Evolutionary conservation across 257 asterid genomes (phyloP), one percentile per base, ranked within the genome.

Genomic region (Perilla frutescens): DNA sequence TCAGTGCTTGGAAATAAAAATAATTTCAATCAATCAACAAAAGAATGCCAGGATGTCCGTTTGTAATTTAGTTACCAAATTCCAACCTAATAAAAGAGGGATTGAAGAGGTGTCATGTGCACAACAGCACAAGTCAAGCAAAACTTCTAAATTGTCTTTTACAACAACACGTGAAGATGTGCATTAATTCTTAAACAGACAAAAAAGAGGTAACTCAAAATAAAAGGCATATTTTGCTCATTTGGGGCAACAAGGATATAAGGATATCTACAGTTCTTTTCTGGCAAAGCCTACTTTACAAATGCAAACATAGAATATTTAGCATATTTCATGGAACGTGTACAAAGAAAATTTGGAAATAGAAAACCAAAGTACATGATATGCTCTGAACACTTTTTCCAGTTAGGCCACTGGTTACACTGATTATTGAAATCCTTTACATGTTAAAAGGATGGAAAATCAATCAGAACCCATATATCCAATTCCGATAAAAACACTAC

Each of bases 221-320:
- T 45, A 70, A 57, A 20, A 31, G 13, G n/a, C 50, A n/a, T 8
- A 4, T 34, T 58, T 45, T 10, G 5, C 40, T 71, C 6, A 0
- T 58, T 6, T 9, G 59, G 40, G 50, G 13, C 76, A 59, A 59
- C 15, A 57, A 29, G 56, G 43, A 44, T n/a, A 44, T 70, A 57
- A 29, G 56, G 43, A 44, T n/a, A 44, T 70, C 57, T 43, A 43
- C 47, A 20, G 0, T 43, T 13, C 13, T 31, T 43, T 55, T 32
- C 3, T 1, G n/a, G n/a, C 36, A 41, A 62, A 9, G 6, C 15
- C 20, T 15, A 41, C 31, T 14, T 62, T 3, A 26, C 8, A 41
- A 26, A 62, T 5, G 8, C 53, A 15, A 4, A 20, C 26, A 56
- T 56, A 53, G 13, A 54, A 26, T 11, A 13, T n/a, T 61, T 61